These are phyloP conservation scores for Erysiphe neolycopersici DNA, from an alignment of 2,329 filamentous ascomycete genomes.

Conservation along the genomic window DNA sequence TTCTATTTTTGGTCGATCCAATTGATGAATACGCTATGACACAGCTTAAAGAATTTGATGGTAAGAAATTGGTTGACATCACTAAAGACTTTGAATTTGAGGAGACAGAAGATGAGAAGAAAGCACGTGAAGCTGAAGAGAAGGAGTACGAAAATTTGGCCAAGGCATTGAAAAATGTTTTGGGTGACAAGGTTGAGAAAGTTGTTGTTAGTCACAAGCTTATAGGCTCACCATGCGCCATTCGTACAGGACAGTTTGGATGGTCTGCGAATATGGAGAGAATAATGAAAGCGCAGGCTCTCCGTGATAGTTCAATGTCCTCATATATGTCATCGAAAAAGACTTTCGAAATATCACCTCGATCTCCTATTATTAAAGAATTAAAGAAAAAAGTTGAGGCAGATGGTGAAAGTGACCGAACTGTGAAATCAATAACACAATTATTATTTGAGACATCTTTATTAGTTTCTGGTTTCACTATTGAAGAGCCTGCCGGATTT, in stretches of 20 bases:
- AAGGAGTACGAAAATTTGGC: slow-evolving; percentile 90
- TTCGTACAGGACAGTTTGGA: slow-evolving; percentile 97
- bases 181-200: slow-evolving; percentile 99
- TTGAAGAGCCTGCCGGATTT: slow-evolving; percentile 93
- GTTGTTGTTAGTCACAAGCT: slow-evolving; percentile 98
- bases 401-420: slow-evolving; percentile 95
- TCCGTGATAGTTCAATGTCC: slow-evolving; percentile 98
- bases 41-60: slow-evolving; percentile 75
- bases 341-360: slow-evolving; percentile 99
- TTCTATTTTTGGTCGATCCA: slow-evolving; percentile 90
- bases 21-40: slow-evolving; percentile 27
- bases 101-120: slow-evolving; percentile 99
- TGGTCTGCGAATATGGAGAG: slow-evolving; percentile 99
- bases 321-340: slow-evolving; percentile 99
- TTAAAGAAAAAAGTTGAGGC: slow-evolving; percentile 97
- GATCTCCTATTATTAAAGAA: slow-evolving; percentile 93
- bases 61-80: slow-evolving; percentile 99
- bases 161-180: slow-evolving; percentile 96
- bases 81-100: slow-evolving; percentile 99
- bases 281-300: slow-evolving; percentile 99
- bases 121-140: slow-evolving; percentile 77
- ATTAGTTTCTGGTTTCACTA: slow-evolving; percentile 96
- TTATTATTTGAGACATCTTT: slow-evolving; percentile 97
- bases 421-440: slow-evolving; percentile 96
- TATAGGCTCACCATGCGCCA: slow-evolving; percentile 77